Evolutionary conservation across 257 asterid genomes (phyloP).

Genomic region (Solanum pennellii): DNA sequence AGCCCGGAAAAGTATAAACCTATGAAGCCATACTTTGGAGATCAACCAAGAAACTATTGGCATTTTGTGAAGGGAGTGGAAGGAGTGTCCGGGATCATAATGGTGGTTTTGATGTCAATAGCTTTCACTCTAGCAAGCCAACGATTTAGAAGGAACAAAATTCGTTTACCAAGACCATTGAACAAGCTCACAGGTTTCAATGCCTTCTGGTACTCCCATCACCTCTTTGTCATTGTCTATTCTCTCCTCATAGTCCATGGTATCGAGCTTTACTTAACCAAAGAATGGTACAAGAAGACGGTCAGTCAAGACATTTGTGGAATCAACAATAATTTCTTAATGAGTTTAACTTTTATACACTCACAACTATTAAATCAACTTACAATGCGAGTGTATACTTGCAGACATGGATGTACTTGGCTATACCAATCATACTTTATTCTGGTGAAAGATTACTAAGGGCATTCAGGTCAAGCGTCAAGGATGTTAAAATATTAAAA

Average conservation of each 20-base stretch:
- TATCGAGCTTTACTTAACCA: constrained; percentile 53
- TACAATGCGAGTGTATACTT: not conserved
- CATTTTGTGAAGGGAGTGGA: constrained; percentile 49
- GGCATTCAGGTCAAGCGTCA: constrained; percentile 64
- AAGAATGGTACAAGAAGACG: constrained; percentile 53
- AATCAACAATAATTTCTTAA: not conserved
- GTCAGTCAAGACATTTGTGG: constrained; percentile 12
- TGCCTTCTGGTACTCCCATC: constrained; percentile 93
- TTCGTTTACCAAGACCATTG: constrained; percentile 45
- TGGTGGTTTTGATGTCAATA: constrained; percentile 67
- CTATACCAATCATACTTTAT: constrained; percentile 46
- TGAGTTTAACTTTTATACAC: not conserved
- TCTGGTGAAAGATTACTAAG: constrained; percentile 55
- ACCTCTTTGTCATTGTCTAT: constrained; percentile 59
- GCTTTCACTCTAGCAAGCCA: constrained; percentile 78
- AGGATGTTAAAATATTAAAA: constrained; percentile 60
- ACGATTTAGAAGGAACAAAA: constrained; percentile 49
- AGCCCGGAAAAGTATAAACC: constrained; percentile 30
- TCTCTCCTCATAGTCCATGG: constrained; percentile 63
- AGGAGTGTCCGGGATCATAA: constrained; percentile 64
- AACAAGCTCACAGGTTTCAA: constrained; percentile 69
- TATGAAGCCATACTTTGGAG: constrained; percentile 41
- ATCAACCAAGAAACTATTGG: constrained; percentile 60
- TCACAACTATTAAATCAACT: not conserved
- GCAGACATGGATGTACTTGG: constrained; percentile 89